These are phyloP conservation scores for Anacardium occidentale DNA, from an alignment of 345 rosid genomes.

Conservation along the genomic window DNA sequence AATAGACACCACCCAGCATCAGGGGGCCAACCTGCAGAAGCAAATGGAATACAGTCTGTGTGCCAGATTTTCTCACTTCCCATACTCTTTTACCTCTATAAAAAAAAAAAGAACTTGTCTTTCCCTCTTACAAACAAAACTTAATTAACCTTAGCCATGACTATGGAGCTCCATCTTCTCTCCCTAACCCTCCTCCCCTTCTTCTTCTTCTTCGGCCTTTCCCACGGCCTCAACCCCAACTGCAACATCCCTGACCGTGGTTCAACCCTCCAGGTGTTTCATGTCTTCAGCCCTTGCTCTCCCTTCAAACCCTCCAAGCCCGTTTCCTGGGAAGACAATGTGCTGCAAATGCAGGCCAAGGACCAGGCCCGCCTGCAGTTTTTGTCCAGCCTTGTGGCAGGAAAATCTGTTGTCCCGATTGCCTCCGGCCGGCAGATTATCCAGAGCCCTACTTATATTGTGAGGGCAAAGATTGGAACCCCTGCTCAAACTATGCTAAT, in stretches of 20 bases:
- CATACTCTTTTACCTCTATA: no score
- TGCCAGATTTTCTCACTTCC: neutral
- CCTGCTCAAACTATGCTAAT: slow-evolving; percentile 80
- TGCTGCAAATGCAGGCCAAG: slow-evolving; percentile 58
- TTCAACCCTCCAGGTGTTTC: slow-evolving; percentile 74
- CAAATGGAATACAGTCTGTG: slow-evolving; percentile 75
- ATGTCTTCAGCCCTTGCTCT: slow-evolving; percentile 72
- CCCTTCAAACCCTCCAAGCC: slow-evolving; percentile 56
- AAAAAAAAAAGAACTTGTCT: neutral
- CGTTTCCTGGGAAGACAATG: slow-evolving; percentile 77
- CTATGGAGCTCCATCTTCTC: slow-evolving; percentile 35
- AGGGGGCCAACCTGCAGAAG: neutral
- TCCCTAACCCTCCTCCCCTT: slow-evolving; percentile 23
- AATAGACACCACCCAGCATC: no score
- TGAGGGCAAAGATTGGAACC: slow-evolving; percentile 70
- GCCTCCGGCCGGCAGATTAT: slow-evolving; percentile 77
- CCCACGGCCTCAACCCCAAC: slow-evolving; percentile 40
- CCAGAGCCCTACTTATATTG: slow-evolving; percentile 86
- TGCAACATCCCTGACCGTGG: slow-evolving; percentile 49
- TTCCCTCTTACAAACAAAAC: slow-evolving; percentile 4
- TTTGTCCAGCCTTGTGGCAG: slow-evolving; percentile 66
- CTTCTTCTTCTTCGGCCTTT: slow-evolving; percentile 18
- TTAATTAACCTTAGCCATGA: slow-evolving; percentile 25
- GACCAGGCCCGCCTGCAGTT: slow-evolving; percentile 72
- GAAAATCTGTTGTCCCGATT: slow-evolving; percentile 69